Conservation (phyloP, 2,329 filamentous ascomycete genomes). For the Neodidymelliopsis sp. region DNA sequence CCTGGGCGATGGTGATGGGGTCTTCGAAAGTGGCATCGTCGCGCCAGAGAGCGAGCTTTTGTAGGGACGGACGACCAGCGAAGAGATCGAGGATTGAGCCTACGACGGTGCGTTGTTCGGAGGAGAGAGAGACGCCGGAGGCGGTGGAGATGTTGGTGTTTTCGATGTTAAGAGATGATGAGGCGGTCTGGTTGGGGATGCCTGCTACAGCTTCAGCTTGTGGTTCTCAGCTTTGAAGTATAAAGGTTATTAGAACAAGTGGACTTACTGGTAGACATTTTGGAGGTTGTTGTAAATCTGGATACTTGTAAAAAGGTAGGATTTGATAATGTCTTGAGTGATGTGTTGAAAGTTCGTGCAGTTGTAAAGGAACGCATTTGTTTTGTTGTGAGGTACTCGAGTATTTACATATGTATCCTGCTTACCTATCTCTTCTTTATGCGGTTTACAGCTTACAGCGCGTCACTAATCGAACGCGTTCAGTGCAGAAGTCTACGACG, state of each 20-base stretch:
- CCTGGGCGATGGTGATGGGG: constrained; percentile 64
- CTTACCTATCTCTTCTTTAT: constrained; percentile 8
- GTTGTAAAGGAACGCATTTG: constrained; percentile 31
- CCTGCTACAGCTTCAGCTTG: constrained; percentile 18
- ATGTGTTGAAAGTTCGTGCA: constrained; percentile 22
- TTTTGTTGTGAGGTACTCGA: background rate
- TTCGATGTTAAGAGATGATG: constrained; percentile 55
- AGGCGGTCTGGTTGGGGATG: constrained; percentile 5
- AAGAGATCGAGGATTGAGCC: constrained; percentile 69
- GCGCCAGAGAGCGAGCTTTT: constrained; percentile 67
- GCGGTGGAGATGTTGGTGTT: constrained; percentile 63
- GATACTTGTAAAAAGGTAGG: constrained; percentile 26
- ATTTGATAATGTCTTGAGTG: constrained; percentile 25
- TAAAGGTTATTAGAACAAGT: too few species aligned
- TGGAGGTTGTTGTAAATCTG: constrained; percentile 25
- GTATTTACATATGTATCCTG: background rate
- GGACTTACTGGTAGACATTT: constrained; percentile 41
- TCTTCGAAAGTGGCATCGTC: constrained; percentile 66
- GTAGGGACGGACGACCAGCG: constrained; percentile 64
- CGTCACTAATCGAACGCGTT: constrained; percentile 3
- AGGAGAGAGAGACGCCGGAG: constrained; percentile 59
- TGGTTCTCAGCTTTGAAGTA: background rate
- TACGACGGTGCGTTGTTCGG: constrained; percentile 62
- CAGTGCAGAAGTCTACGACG: constrained; percentile 16
- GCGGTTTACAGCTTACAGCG: background rate